Evolutionary conservation across 2,329 filamentous ascomycete species (phyloP).

Genomic region (Rhinocladiella similis): DNA sequence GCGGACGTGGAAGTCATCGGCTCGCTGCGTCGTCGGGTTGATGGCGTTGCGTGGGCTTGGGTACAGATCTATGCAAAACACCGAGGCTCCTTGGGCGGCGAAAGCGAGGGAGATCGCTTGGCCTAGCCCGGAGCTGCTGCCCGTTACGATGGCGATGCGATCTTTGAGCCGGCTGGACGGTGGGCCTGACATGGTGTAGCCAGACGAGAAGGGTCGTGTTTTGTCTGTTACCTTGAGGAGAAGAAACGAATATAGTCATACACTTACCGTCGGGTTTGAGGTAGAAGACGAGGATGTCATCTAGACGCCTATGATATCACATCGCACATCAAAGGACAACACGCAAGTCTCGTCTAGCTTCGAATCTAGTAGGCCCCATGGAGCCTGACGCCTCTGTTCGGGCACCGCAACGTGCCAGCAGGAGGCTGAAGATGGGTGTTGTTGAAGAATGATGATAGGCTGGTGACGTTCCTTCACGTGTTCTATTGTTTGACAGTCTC

Average conservation of each 20-base stretch:
- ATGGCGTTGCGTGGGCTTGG: slow-evolving; percentile 15
- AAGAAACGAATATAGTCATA: neutral
- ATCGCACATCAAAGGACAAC: neutral
- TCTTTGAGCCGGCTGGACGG: slow-evolving; percentile 40
- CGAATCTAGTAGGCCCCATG: too few species aligned
- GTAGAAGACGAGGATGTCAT: too few species aligned
- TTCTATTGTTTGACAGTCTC: neutral
- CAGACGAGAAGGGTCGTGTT: neutral
- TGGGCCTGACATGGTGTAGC: neutral
- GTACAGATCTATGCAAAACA: slow-evolving; percentile 31
- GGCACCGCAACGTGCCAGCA: neutral
- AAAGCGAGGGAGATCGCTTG: slow-evolving; percentile 71
- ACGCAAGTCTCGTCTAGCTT: too few species aligned
- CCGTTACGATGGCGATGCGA: slow-evolving; percentile 73
- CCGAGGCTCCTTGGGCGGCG: slow-evolving; percentile 67
- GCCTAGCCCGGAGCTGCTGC: slow-evolving; percentile 77
- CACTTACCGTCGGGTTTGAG: too few species aligned
- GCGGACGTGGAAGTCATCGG: slow-evolving; percentile 16
- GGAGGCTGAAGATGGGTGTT: too few species aligned
- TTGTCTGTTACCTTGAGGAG: neutral
- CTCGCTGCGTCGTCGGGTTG: slow-evolving; percentile 12
- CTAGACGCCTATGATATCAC: neutral
- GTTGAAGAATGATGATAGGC: neutral
- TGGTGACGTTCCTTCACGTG: neutral
- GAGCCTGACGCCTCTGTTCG: neutral